Evolutionary conservation across 192 early-diverging fungal species (phyloP).

Genomic region (Podila minutissima): DNA sequence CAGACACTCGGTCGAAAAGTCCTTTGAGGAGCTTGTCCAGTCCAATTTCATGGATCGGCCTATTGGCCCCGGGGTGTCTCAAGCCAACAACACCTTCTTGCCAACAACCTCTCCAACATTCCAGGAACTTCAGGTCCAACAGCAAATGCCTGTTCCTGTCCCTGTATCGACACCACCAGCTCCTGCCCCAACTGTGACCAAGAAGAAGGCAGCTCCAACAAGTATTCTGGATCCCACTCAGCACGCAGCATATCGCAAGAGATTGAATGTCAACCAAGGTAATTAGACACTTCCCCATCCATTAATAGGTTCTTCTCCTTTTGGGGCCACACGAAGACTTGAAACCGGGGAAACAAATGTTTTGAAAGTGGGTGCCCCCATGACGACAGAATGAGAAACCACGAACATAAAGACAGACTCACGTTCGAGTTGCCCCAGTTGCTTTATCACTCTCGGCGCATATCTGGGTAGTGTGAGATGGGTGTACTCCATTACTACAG

Average conservation of each 20-base stretch:
- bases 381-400: too few species aligned
- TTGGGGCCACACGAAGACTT: background rate
- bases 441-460: too few species aligned
- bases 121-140: conserved; percentile 2
- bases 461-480: too few species aligned
- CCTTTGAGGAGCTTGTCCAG: conserved; percentile 1
- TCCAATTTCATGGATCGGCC: background rate
- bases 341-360: background rate
- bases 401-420: too few species aligned
- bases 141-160: background rate
- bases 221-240: conserved; percentile 26
- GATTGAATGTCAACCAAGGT: conserved; percentile 53
- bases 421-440: too few species aligned
- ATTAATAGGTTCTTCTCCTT: background rate
- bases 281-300: background rate
- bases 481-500: too few species aligned
- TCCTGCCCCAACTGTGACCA: background rate
- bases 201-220: conserved; percentile 15
- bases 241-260: conserved; percentile 39
- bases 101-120: background rate
- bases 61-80: background rate
- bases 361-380: background rate
- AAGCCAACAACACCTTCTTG: background rate
- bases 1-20: background rate
- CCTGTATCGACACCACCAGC: background rate